These are phyloP conservation scores for Penicillium corylophilum DNA, from an alignment of 2,329 filamentous ascomycete species.

Conservation along the genomic window DNA sequence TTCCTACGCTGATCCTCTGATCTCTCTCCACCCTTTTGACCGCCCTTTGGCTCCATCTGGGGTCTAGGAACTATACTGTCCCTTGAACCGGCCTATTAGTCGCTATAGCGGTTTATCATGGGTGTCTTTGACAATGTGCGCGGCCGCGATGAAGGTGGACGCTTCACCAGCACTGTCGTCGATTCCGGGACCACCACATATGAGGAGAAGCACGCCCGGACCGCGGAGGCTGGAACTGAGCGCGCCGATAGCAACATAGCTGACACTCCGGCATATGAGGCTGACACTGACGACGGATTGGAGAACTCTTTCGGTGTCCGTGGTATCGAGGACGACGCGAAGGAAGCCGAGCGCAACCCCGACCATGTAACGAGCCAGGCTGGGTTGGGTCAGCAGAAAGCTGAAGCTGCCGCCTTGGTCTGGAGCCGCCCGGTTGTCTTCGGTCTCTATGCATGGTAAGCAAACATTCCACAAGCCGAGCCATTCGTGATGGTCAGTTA, in stretches of 20 bases:
- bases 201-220: constrained; percentile 8
- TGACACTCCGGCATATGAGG: neutral
- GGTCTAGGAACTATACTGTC: neutral
- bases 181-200: neutral
- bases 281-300: neutral
- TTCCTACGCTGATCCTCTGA: neutral
- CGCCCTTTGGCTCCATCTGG: neutral
- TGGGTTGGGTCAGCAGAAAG: constrained; percentile 29
- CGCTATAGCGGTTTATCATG: constrained; percentile 6
- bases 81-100: neutral
- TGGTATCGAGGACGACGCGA: constrained; percentile 20
- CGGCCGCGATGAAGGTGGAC: constrained; percentile 15
- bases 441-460: constrained; percentile 38
- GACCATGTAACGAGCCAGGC: constrained; percentile 15
- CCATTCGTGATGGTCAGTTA: neutral
- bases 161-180: constrained; percentile 7
- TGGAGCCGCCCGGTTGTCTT: constrained; percentile 39
- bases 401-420: constrained; percentile 43
- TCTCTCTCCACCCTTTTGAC: neutral
- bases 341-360: constrained; percentile 14
- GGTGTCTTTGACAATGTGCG: constrained; percentile 12
- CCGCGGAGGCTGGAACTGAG: constrained; percentile 1
- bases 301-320: constrained; percentile 5
- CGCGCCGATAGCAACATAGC: neutral
- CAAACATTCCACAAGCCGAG: neutral